Evolutionary conservation across 257 asterid species (phyloP), one percentile per base, ranked within the genome.

Genomic region (Solanum appendiculatum): DNA sequence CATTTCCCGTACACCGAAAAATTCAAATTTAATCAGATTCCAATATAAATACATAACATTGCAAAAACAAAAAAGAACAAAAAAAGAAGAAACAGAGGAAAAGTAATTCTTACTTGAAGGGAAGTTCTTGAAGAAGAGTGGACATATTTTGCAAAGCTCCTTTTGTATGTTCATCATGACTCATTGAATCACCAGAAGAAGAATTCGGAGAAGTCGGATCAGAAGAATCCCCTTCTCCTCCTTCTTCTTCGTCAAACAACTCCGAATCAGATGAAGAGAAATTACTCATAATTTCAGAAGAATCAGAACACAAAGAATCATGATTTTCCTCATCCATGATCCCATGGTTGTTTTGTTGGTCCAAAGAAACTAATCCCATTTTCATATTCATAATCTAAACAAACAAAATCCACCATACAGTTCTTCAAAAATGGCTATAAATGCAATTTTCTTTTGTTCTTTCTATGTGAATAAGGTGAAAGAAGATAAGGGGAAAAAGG

Each of bases 71-170:
- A 21, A 56, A 58, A 21, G n/a, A n/a, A n/a, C n/a, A n/a, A 23
- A 0, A 60, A 4, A 3, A 1, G 3, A 60, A 2, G 4, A 3
- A 29, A 66, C 3, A 42, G 63, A 31, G 25, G 39, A 5, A 37
- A 21, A 20, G 12, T 20, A 39, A 29, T 80, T 85, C 92, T 91
- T 92, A 94, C 98, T 94, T 92, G 89, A 93, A 84, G 6, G 97
- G 98, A 29, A 93, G 98, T 39, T 93, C 91, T 85, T 91, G 93
- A 66, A 93, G 95, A 16, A 94, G 89, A 58, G 93, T 86, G 64
- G 95, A 88, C 97, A 94, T 93, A 73, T 93, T 93, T 40, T 91
- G 93, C 84, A 93, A 89, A 46, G 96, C 91, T 16, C 81, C 90
- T 2, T 20, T 10, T 5, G 40, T 80, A 54, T 63, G 63, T 56